Conservation (phyloP, 2,329 filamentous ascomycete species). For the Scedosporium minutisporum region DNA sequence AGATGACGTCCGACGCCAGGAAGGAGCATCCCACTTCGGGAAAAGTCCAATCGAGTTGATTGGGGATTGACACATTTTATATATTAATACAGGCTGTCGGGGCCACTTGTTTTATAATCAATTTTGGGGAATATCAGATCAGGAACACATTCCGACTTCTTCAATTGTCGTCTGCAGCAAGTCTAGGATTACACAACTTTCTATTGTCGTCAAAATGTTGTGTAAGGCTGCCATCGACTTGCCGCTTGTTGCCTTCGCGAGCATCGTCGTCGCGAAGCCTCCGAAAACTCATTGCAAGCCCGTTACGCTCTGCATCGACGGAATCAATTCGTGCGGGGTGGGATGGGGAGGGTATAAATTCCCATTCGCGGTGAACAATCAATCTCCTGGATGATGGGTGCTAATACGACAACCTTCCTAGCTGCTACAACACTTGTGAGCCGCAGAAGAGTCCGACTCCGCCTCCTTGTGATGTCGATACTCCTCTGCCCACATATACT, state of each 20-base stretch:
- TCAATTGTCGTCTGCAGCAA: neutral
- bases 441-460: constrained; percentile 1
- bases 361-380: neutral
- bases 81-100: neutral
- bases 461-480: neutral
- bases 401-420: neutral
- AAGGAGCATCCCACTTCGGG: no score
- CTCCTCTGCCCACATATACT: neutral
- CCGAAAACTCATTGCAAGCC: neutral
- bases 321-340: constrained; percentile 10
- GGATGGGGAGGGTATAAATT: constrained; percentile 11
- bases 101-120: neutral
- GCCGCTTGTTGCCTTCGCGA: neutral
- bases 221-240: neutral
- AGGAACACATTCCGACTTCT: neutral
- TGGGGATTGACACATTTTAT: neutral
- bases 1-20: neutral
- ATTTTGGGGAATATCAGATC: neutral
- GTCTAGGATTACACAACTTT: neutral
- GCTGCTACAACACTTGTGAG: constrained; percentile 11
- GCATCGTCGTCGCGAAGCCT: neutral
- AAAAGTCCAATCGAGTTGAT: no score
- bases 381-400: neutral
- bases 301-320: constrained; percentile 9
- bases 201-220: neutral